Evolutionary conservation across 2,329 filamentous ascomycete species (phyloP), one percentile per base, ranked within the genome.

Genomic region (Zymoseptoria pseudotritici): DNA sequence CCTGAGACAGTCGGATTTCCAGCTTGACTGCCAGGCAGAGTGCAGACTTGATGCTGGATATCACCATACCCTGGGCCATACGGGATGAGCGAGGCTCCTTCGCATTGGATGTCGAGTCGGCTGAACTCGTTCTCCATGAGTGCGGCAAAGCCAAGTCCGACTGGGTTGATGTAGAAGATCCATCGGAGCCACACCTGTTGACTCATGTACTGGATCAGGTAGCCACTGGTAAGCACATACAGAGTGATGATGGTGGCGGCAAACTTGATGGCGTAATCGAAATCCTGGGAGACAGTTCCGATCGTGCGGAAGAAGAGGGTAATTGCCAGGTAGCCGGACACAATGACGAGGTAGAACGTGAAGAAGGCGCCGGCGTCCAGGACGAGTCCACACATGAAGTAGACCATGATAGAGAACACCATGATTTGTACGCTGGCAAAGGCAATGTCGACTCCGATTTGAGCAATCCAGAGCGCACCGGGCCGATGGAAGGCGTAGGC

Each of bases 101-200:
- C 83, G 69, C 91, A 96, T 0, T 82, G 85, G 71, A 96, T 78
- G 26, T 86, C 80, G 50, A 89, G 78, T 10, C 83, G 76, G 42
- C 81, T 80, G 68, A 96, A 96, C 70, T 96, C 91, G 69, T 96
- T 96, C 68, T 89, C 84, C 89, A 96, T 94, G 74, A 96, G 74
- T 1, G 85, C 79, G 10, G 86, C 83, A 70, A 96, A 95, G 0
- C 86, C 84, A 2, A 94, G 80, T 53, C 89, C 90, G 0, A 92
- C 77, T 0, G 86, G 81, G 62, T 91, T 91, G 72, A 91, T 78
- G 78, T 86, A 93, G 75, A 86, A 90, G 61, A 93, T 69, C 90
- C 90, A 94, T 19, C 87, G 79, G 5, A 92, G 72, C 86, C 89
- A 93, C 3, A 86, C 85, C 66, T 91, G 87, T 67, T 89, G 83